Percentiles rank a stretch among this genome's conserved stretches.
These are phyloP conservation scores for Fusarium clavum DNA, from an alignment of 2,329 filamentous ascomycete genomes.

Conservation along the genomic window DNA sequence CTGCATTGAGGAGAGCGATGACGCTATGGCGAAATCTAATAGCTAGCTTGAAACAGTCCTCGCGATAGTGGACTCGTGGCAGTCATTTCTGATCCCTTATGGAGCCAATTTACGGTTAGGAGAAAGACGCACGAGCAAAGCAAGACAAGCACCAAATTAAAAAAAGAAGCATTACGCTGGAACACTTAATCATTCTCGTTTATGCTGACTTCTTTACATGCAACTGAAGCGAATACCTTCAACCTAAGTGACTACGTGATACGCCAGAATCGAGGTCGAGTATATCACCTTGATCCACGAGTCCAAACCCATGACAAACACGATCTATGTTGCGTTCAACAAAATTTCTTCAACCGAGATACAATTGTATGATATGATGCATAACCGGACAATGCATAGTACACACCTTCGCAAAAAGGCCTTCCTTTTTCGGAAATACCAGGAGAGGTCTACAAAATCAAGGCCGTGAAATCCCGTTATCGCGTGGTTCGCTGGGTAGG, in stretches of 20 bases:
- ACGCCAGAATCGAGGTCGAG: conserved; percentile 14
- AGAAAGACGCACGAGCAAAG: conserved; percentile 43
- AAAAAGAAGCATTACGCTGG: conserved; percentile 47
- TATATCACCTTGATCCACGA: neutral
- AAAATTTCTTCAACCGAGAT: neutral
- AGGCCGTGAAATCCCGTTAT: conserved; percentile 31
- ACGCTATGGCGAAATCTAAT: conserved; percentile 53
- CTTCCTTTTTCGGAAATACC: conserved; percentile 15
- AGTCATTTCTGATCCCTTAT: conserved; percentile 41
- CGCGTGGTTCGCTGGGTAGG: conserved; percentile 28
- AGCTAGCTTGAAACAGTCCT: conserved; percentile 52
- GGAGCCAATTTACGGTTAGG: conserved; percentile 44
- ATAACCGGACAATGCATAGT: conserved; percentile 12
- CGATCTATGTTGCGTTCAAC: neutral
- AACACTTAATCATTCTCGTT: conserved; percentile 25
- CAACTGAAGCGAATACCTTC: conserved; percentile 27
- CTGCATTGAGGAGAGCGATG: conserved; percentile 51
- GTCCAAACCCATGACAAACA: conserved; percentile 5
- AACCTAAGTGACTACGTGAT: conserved; percentile 33
- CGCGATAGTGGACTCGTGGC: conserved; percentile 47
- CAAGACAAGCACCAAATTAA: conserved; percentile 50
- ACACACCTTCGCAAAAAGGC: neutral
- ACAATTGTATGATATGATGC: conserved; percentile 11
- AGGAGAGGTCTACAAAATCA: conserved; percentile 12
- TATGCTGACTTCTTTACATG: conserved; percentile 20